Evolutionary conservation across 768 basidiomycete genomes (phyloP).

Genomic region (Auricularia sp.): DNA sequence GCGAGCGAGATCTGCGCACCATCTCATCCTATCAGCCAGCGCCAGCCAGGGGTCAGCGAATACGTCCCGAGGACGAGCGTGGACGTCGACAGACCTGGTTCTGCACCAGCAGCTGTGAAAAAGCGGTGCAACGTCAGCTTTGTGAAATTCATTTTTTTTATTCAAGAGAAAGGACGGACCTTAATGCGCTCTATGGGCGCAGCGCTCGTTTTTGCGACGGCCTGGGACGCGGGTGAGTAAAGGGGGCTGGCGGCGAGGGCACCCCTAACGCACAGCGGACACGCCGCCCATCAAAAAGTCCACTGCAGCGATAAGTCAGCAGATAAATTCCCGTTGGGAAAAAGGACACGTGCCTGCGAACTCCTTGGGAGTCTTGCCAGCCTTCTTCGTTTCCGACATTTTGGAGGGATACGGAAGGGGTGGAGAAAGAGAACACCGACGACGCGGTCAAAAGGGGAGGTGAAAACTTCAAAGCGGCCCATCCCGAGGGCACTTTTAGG

Average conservation of each 20-base stretch:
- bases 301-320: constrained; percentile 33
- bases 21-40: constrained; percentile 70
- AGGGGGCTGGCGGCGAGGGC: background rate
- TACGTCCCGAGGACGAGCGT: background rate
- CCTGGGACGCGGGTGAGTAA: constrained; percentile 36
- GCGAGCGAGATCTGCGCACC: constrained; percentile 36
- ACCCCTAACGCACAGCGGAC: constrained; percentile 62
- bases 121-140: background rate
- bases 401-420: constrained; percentile 21
- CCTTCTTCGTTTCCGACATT: constrained; percentile 77
- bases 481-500: background rate
- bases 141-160: background rate
- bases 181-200: constrained; percentile 99
- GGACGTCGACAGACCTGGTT: constrained; percentile 46
- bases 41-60: background rate
- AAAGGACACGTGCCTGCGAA: constrained; percentile 54
- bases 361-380: constrained; percentile 75
- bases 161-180: constrained; percentile 17
- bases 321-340: background rate
- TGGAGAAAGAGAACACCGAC: background rate
- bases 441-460: background rate
- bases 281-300: constrained; percentile 98
- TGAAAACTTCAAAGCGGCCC: background rate
- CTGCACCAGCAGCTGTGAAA: constrained; percentile 69
- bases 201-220: constrained; percentile 97